Conservation (phyloP, 768 basidiomycete species). For the Leccinum rimulosum region DNA sequence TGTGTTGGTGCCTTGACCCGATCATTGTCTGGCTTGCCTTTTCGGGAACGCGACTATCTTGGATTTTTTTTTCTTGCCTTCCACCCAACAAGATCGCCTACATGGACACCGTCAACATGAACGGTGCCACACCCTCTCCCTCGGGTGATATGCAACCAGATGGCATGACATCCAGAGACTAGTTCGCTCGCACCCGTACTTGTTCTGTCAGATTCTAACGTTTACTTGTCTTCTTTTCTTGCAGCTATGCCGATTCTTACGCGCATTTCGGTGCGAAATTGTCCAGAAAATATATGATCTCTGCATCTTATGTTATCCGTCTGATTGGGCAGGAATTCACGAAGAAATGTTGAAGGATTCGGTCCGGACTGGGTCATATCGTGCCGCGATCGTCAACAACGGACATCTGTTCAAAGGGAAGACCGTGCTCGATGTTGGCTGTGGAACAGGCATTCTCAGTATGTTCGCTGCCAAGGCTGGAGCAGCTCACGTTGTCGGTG, state of each 20-base stretch:
- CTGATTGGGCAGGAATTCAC: constrained; percentile 70
- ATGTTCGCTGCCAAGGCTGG: constrained; percentile 99
- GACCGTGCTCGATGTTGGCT: constrained; percentile 96
- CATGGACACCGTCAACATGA: constrained; percentile 20
- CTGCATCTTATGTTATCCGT: constrained; percentile 6
- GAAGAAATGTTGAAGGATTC: constrained; percentile 99
- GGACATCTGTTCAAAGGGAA: constrained; percentile 94
- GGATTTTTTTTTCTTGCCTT: constrained; percentile 2
- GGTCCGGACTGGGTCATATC: constrained; percentile 94
- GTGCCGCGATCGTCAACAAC: constrained; percentile 92
- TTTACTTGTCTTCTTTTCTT: constrained; percentile 32
- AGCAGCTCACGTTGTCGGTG: constrained; percentile 90
- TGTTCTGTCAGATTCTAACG: constrained; percentile 37
- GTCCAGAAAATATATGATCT: not conserved
- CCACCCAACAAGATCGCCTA: constrained; percentile 1
- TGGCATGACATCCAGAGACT: constrained; percentile 85
- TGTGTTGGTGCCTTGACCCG: constrained; percentile 10
- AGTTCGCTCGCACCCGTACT: constrained; percentile 54
- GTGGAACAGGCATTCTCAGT: constrained; percentile 95
- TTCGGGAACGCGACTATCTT: constrained; percentile 1
- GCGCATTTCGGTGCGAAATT: constrained; percentile 79
- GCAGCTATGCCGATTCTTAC: constrained; percentile 93
- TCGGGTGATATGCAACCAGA: constrained; percentile 26
- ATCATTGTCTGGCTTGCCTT: constrained; percentile 12
- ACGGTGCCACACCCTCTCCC: constrained; percentile 29